Conservation (phyloP, 2,329 filamentous ascomycete genomes). For the Fusarium chaquense region DNA sequence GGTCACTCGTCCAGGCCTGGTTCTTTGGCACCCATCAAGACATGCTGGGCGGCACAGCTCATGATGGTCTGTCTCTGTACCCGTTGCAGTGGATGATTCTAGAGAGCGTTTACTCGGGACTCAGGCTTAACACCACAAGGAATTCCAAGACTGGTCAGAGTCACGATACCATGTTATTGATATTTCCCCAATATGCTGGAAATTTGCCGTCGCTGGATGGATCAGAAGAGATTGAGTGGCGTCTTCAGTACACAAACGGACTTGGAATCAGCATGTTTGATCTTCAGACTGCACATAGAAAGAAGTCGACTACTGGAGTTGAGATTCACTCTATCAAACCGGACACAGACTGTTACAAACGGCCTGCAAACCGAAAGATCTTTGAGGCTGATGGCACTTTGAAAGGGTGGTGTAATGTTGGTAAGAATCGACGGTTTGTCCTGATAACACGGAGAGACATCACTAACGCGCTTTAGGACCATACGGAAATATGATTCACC, state of each 20-base stretch:
- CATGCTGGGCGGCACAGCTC: slow-evolving; percentile 35
- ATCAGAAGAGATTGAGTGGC: slow-evolving; percentile 46
- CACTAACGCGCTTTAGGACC: slow-evolving; percentile 14
- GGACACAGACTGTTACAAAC: slow-evolving; percentile 36
- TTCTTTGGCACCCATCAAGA: slow-evolving; percentile 44
- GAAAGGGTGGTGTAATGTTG: slow-evolving; percentile 33
- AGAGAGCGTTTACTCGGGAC: slow-evolving; percentile 37
- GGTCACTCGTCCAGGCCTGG: slow-evolving; percentile 43
- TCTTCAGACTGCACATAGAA: slow-evolving; percentile 36
- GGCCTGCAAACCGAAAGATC: slow-evolving; percentile 28
- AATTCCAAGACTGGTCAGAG: slow-evolving; percentile 15
- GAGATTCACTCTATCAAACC: slow-evolving; percentile 37
- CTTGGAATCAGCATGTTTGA: slow-evolving; percentile 44
- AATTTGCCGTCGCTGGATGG: slow-evolving; percentile 38
- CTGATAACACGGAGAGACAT: not conserved
- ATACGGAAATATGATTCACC: slow-evolving; percentile 40
- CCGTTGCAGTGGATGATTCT: slow-evolving; percentile 45
- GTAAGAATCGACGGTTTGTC: slow-evolving; percentile 2
- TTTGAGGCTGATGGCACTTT: slow-evolving; percentile 27
- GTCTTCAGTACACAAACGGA: slow-evolving; percentile 37
- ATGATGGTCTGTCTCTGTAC: slow-evolving; percentile 43
- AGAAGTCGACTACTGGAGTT: slow-evolving; percentile 4
- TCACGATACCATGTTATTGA: slow-evolving; percentile 28
- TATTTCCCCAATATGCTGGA: slow-evolving; percentile 45
- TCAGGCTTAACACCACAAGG: slow-evolving; percentile 6